Conservation (phyloP, 352 stramenopile genomes). For the Phytophthora melonis region DNA sequence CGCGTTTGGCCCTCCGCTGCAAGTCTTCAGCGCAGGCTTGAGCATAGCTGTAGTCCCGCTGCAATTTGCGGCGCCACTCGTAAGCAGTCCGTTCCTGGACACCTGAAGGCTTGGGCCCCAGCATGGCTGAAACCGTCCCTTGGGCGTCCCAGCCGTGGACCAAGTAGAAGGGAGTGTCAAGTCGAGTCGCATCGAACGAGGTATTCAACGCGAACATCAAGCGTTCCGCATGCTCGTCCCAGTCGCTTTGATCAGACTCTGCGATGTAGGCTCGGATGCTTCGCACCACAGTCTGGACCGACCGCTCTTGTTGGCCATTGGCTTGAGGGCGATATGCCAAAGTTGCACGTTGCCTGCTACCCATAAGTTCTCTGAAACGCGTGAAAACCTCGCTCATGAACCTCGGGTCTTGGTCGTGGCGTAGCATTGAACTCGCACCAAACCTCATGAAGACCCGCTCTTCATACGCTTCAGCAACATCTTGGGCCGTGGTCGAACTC, state of each 20-base stretch:
- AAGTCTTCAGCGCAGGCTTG: slow-evolving; percentile 9
- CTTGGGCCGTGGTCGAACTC: neutral
- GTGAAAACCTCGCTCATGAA: neutral
- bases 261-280: too few species aligned
- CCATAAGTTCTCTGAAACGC: slow-evolving; percentile 9
- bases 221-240: too few species aligned
- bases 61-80: slow-evolving; percentile 13
- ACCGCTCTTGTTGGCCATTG: slow-evolving; percentile 12
- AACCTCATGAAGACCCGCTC: neutral
- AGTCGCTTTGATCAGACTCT: too few species aligned
- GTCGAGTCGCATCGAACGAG: too few species aligned
- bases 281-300: slow-evolving; percentile 9
- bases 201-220: too few species aligned
- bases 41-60: slow-evolving; percentile 11
- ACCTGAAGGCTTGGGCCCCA: slow-evolving; percentile 9
- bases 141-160: slow-evolving; percentile 10
- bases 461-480: neutral
- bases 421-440: neutral
- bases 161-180: slow-evolving; percentile 19
- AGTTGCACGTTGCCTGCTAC: slow-evolving; percentile 7
- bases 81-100: slow-evolving; percentile 4
- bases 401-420: neutral
- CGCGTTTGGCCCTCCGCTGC: slow-evolving; percentile 8
- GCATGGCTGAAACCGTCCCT: slow-evolving; percentile 1
- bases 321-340: slow-evolving; percentile 16